Conservation (phyloP, 2,329 filamentous ascomycete species). For the Cladosporium phlei region DNA sequence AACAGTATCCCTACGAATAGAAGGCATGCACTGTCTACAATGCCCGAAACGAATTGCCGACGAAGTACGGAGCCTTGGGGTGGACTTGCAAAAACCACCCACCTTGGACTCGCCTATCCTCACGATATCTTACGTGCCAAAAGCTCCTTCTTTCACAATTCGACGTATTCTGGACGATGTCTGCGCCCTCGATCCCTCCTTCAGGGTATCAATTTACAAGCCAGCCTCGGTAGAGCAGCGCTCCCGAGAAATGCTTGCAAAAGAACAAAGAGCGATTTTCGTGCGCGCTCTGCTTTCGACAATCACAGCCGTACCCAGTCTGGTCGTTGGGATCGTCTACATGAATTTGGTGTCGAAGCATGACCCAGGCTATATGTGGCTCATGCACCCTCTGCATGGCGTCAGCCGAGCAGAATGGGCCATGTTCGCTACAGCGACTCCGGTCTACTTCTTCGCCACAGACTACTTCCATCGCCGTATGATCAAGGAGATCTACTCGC, state of each 20-base stretch:
- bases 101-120: constrained; percentile 62
- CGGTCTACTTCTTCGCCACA: constrained; percentile 80
- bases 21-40: constrained; percentile 45
- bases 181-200: constrained; percentile 58
- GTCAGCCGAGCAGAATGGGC: constrained; percentile 32
- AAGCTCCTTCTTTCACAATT: constrained; percentile 66
- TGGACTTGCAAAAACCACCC: constrained; percentile 53
- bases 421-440: constrained; percentile 46
- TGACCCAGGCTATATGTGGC: constrained; percentile 38
- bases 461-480: constrained; percentile 79
- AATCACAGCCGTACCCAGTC: constrained; percentile 70
- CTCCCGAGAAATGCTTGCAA: constrained; percentile 65
- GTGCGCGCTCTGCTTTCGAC: constrained; percentile 65
- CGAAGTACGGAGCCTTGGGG: constrained; percentile 44
- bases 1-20: constrained; percentile 33
- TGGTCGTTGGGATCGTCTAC: constrained; percentile 82
- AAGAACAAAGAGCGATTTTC: constrained; percentile 64
- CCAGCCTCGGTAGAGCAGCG: constrained; percentile 79
- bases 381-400: constrained; percentile 64
- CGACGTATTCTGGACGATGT: constrained; percentile 68
- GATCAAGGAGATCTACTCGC: constrained; percentile 67
- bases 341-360: constrained; percentile 70
- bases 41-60: constrained; percentile 46
- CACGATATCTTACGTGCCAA: constrained; percentile 65
- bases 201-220: constrained; percentile 68